Percentiles rank a stretch among this genome's conserved stretches.
These are phyloP conservation scores for Monosporozyma aerobia DNA, from an alignment of 805 yeast species.

Conservation along the genomic window DNA sequence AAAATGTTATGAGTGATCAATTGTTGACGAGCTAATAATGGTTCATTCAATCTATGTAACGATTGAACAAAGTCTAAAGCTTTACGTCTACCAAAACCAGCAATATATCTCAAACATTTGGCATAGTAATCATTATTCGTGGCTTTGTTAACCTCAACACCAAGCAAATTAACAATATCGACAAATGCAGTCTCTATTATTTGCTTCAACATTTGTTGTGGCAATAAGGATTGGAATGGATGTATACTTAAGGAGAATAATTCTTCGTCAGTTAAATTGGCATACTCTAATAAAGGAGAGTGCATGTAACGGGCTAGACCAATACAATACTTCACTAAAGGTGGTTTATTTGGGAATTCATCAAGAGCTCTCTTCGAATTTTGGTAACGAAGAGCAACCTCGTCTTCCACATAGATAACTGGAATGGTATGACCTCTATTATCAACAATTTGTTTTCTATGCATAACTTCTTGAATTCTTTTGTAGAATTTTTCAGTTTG, in stretches of 20 bases:
- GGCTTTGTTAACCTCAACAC: slow-evolving; percentile 89
- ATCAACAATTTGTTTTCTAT: slow-evolving; percentile 45
- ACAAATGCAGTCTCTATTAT: slow-evolving; percentile 77
- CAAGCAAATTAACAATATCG: slow-evolving; percentile 83
- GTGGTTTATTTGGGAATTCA: slow-evolving; percentile 80
- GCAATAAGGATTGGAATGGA: slow-evolving; percentile 62
- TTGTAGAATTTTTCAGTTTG: slow-evolving; percentile 53
- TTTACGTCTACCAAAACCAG: slow-evolving; percentile 94
- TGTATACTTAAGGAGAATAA: slow-evolving; percentile 59
- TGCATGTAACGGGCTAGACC: slow-evolving; percentile 88
- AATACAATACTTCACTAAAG: slow-evolving; percentile 72
- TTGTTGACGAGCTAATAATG: slow-evolving; percentile 70
- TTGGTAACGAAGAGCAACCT: slow-evolving; percentile 83
- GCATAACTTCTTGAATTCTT: slow-evolving; percentile 46
- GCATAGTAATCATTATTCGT: slow-evolving; percentile 62
- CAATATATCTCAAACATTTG: slow-evolving; percentile 60
- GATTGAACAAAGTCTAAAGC: slow-evolving; percentile 79
- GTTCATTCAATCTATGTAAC: slow-evolving; percentile 46
- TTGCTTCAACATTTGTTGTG: slow-evolving; percentile 51
- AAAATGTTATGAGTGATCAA: slow-evolving; percentile 73
- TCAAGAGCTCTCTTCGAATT: slow-evolving; percentile 62
- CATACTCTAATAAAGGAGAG: slow-evolving; percentile 86
- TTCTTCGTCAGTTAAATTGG: slow-evolving; percentile 62
- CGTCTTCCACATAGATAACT: slow-evolving; percentile 81
- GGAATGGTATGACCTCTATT: slow-evolving; percentile 51